These are phyloP conservation scores for Mycena capillaripes DNA, from an alignment of 768 basidiomycete genomes.

Conservation along the genomic window DNA sequence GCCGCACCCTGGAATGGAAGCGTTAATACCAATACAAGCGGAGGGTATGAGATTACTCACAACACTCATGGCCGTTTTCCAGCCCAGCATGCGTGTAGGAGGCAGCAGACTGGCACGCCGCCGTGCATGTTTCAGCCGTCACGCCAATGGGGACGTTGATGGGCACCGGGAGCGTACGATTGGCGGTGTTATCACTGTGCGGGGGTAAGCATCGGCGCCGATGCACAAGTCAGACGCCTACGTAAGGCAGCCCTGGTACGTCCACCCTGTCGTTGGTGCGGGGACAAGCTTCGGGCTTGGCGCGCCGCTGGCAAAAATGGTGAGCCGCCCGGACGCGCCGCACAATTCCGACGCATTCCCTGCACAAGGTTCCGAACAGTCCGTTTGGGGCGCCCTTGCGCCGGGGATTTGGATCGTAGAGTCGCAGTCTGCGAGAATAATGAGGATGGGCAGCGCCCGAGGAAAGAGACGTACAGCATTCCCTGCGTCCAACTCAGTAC, in stretches of 20 bases:
- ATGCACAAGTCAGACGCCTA: conserved; percentile 42
- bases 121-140: conserved; percentile 63
- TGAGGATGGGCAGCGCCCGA: not conserved
- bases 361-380: conserved; percentile 68
- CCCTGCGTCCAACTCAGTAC: conserved; percentile 38
- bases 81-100: conserved; percentile 58
- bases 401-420: conserved; percentile 66
- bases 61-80: conserved; percentile 64
- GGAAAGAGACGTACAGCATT: conserved; percentile 55
- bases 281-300: conserved; percentile 64
- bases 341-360: conserved; percentile 69
- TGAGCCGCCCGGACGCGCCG: conserved; percentile 65
- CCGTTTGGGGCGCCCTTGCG: conserved; percentile 54
- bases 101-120: conserved; percentile 59
- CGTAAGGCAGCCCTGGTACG: conserved; percentile 77
- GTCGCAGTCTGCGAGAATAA: conserved; percentile 64
- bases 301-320: conserved; percentile 68
- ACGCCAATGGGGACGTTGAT: conserved; percentile 60
- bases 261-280: conserved; percentile 61
- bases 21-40: not conserved
- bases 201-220: conserved; percentile 1
- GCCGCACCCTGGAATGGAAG: conserved; percentile 53
- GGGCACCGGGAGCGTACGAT: conserved; percentile 50
- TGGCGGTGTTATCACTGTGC: conserved; percentile 49
- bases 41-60: conserved; percentile 46